Conservation (phyloP, 2,329 filamentous ascomycete genomes). For the Westerdykella ornata region DNA sequence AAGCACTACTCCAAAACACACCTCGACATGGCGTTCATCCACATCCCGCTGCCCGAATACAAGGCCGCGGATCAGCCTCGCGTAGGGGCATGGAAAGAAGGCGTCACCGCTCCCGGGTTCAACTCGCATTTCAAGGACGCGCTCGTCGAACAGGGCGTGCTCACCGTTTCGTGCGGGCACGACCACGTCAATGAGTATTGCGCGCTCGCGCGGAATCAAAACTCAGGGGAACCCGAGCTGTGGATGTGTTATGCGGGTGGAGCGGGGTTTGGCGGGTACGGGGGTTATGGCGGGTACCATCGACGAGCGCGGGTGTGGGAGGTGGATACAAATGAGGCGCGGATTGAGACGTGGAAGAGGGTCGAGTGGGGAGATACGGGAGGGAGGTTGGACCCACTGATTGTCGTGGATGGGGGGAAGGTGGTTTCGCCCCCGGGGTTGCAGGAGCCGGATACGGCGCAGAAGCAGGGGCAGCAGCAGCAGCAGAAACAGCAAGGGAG, state of each 20-base stretch:
- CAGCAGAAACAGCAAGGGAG: no score
- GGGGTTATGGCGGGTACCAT: slow-evolving; percentile 78
- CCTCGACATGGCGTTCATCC: slow-evolving; percentile 94
- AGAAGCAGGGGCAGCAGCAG: neutral
- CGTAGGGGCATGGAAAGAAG: slow-evolving; percentile 71
- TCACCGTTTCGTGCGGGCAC: slow-evolving; percentile 86
- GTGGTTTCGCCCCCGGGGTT: slow-evolving; percentile 26
- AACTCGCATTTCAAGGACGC: slow-evolving; percentile 93
- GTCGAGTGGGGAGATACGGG: slow-evolving; percentile 59
- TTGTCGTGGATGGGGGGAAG: slow-evolving; percentile 54
- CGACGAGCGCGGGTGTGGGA: slow-evolving; percentile 85
- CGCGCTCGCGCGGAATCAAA: slow-evolving; percentile 52
- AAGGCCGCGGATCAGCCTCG: slow-evolving; percentile 47
- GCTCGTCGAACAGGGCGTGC: slow-evolving; percentile 74
- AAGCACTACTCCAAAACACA: slow-evolving; percentile 83
- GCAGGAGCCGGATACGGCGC: neutral
- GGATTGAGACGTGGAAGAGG: slow-evolving; percentile 88
- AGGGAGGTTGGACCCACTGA: slow-evolving; percentile 52
- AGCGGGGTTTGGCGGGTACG: slow-evolving; percentile 89
- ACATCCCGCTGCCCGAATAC: slow-evolving; percentile 93
- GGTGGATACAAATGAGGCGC: slow-evolving; percentile 82
- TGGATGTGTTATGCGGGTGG: slow-evolving; percentile 99
- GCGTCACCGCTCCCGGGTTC: slow-evolving; percentile 77
- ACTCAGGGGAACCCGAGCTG: slow-evolving; percentile 48
- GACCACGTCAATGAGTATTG: slow-evolving; percentile 98